A percentile compares a stretch with the other conserved stretches of the same genome.
Conservation (phyloP, 495 filamentous ascomycete genomes). For the Aspergillus avenaceus region DNA sequence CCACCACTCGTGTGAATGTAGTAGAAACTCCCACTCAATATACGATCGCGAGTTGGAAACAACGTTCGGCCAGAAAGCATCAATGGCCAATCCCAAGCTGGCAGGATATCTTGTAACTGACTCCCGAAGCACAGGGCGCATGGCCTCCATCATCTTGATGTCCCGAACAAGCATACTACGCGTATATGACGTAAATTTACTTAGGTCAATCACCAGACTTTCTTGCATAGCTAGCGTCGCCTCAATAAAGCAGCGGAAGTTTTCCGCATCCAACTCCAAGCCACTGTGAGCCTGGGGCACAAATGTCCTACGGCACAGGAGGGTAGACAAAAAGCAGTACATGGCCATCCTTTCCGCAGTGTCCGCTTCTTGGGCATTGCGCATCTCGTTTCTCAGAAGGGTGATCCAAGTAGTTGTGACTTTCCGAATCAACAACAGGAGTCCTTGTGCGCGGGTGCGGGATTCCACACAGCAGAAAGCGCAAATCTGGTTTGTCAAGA, state of each 20-base stretch:
- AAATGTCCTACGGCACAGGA: slow-evolving; percentile 37
- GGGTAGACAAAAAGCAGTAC: slow-evolving; percentile 27
- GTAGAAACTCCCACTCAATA: slow-evolving; percentile 23
- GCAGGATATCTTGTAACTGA: slow-evolving; percentile 16
- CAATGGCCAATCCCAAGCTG: slow-evolving; percentile 19
- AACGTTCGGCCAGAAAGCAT: slow-evolving; percentile 12
- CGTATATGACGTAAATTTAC: slow-evolving; percentile 6
- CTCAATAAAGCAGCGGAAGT: slow-evolving; percentile 31
- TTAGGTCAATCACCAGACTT: slow-evolving; percentile 18
- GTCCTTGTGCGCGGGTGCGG: background rate
- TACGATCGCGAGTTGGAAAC: slow-evolving; percentile 6
- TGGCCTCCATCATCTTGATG: slow-evolving; percentile 36
- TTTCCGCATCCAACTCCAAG: slow-evolving; percentile 9
- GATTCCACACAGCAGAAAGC: slow-evolving; percentile 17
- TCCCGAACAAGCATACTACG: slow-evolving; percentile 42
- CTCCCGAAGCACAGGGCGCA: slow-evolving; percentile 26
- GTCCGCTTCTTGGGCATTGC: slow-evolving; percentile 34
- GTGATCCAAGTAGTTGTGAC: slow-evolving; percentile 39
- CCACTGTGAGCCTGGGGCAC: slow-evolving; percentile 13
- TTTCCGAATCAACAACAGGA: slow-evolving; percentile 20
- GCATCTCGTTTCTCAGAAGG: slow-evolving; percentile 39
- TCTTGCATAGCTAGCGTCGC: slow-evolving; percentile 36
- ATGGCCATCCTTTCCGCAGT: slow-evolving; percentile 20
- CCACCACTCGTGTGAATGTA: slow-evolving; percentile 17
- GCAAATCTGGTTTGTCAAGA: slow-evolving; percentile 31